phyloP scores from a whole-genome alignment of 371 early-diverging fungal genomes.

The Rhizopus stolonifer region DNA sequence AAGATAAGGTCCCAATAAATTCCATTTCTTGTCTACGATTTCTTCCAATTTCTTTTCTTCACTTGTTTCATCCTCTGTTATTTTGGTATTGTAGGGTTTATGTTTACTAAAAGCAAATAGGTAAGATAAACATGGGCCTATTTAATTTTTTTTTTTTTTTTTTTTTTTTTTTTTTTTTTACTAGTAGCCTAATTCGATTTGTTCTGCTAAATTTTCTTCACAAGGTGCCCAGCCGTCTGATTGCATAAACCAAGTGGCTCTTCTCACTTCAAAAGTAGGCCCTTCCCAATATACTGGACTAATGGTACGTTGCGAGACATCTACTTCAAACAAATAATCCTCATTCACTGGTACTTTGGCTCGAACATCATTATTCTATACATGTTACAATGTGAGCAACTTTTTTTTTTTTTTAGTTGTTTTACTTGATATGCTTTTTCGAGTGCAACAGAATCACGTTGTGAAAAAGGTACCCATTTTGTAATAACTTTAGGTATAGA shows the following conservation, averaged over 20 bases:
- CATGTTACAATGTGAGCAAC: too few relatives aligned
- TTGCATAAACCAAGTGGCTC: slow-evolving; percentile 83
- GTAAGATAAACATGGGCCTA: too few relatives aligned
- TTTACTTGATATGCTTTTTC: slow-evolving; percentile 56
- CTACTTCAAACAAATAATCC: slow-evolving; percentile 78
- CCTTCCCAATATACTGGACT: slow-evolving; percentile 86
- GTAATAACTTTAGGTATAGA: slow-evolving; percentile 33
- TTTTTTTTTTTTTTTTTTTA: slow-evolving; percentile 17
- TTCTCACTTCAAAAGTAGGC: slow-evolving; percentile 73
- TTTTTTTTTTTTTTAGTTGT: background rate
- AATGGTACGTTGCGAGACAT: slow-evolving; percentile 67
- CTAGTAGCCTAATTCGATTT: slow-evolving; percentile 82
- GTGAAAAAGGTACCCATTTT: slow-evolving; percentile 61
- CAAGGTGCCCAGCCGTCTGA: slow-evolving; percentile 73
- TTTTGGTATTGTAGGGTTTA: slow-evolving; percentile 46
- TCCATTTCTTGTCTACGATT: slow-evolving; percentile 60
- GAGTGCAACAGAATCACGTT: slow-evolving; percentile 57
- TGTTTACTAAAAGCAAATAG: slow-evolving; percentile 39
- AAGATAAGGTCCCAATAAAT: slow-evolving; percentile 75
- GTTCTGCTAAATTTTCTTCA: slow-evolving; percentile 74
- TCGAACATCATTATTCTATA: slow-evolving; percentile 35
- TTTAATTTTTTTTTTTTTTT: too few relatives aligned
- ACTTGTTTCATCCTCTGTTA: slow-evolving; percentile 20
- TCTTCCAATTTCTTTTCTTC: slow-evolving; percentile 43
- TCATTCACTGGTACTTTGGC: slow-evolving; percentile 63